Evolutionary conservation across 164 flowering plant genomes (phyloP).

Genomic region (Santalum album): DNA sequence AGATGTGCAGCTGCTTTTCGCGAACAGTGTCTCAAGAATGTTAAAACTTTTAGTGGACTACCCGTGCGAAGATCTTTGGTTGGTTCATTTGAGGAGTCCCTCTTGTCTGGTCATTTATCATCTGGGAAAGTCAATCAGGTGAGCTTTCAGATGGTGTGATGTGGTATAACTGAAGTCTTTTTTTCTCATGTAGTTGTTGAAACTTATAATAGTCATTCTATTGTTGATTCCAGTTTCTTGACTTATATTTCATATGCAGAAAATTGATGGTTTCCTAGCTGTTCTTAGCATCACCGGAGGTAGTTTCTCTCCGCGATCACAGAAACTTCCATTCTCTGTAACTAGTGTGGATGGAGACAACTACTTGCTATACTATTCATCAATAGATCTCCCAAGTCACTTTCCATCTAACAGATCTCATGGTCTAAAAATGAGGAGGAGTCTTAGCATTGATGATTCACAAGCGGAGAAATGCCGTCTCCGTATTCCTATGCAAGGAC

Average conservation of each 20-base stretch:
- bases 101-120: constrained; percentile 72
- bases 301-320: constrained; percentile 70
- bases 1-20: constrained; percentile 23
- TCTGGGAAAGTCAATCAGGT: constrained; percentile 63
- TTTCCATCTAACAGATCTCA: constrained; percentile 30
- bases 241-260: constrained; percentile 28
- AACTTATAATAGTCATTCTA: no score
- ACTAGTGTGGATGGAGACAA: constrained; percentile 79
- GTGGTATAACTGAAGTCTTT: no score
- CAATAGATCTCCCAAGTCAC: constrained; percentile 61
- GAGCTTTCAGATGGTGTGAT: constrained; percentile 5
- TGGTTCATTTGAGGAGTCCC: constrained; percentile 96
- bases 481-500: constrained; percentile 88
- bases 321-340: constrained; percentile 85
- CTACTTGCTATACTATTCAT: constrained; percentile 70
- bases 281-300: constrained; percentile 82
- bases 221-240: not conserved
- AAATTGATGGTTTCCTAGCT: constrained; percentile 88
- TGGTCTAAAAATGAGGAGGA: constrained; percentile 38
- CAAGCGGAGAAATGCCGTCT: constrained; percentile 37
- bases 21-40: constrained; percentile 23
- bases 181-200: not conserved
- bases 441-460: constrained; percentile 42
- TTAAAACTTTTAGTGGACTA: constrained; percentile 46
- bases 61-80: constrained; percentile 83